Evolutionary conservation across 805 yeast species (phyloP).

Genomic region (Lipomyces sp.): DNA sequence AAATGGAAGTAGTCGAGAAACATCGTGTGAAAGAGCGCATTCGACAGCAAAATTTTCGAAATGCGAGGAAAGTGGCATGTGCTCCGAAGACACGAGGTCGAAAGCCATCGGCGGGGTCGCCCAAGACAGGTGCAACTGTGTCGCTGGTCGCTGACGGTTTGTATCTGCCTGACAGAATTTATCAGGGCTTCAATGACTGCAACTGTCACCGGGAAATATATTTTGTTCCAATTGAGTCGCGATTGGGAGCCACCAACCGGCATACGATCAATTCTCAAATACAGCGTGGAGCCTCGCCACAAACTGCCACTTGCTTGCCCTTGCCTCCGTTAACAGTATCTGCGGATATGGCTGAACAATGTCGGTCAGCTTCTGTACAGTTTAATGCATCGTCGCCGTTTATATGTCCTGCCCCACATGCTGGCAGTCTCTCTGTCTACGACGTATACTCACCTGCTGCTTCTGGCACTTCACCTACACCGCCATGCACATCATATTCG

Average conservation of each 20-base stretch:
- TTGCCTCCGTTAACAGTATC: neutral
- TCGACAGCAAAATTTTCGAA: neutral
- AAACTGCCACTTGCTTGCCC: neutral
- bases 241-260: neutral
- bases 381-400: neutral
- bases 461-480: neutral
- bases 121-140: neutral
- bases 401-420: neutral
- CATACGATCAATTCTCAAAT: neutral
- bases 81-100: neutral
- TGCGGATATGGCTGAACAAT: neutral
- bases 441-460: neutral
- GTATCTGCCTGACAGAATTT: neutral
- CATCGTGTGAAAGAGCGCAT: neutral
- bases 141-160: neutral
- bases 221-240: neutral
- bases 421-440: neutral
- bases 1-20: neutral
- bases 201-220: constrained; percentile 2
- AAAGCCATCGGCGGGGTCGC: neutral
- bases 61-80: neutral
- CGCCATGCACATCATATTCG: neutral
- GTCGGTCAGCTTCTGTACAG: neutral
- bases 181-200: no score
- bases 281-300: neutral